Evolutionary conservation across 805 yeast species (phyloP).

Genomic region (Yarrowia yakushimensis): DNA sequence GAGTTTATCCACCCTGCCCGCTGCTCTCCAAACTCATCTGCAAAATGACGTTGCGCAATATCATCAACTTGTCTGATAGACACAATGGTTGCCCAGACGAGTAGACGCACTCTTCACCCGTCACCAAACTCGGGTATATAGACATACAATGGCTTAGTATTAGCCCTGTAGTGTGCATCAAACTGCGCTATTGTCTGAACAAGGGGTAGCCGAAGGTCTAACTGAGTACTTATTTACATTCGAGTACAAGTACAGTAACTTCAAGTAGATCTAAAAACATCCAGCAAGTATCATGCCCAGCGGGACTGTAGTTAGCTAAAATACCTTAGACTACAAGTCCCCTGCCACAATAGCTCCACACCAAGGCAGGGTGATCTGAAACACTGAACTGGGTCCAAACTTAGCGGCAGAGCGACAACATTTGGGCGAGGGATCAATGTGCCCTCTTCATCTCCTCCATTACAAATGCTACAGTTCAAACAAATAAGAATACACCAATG

Average conservation of each 20-base stretch:
- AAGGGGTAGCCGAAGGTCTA: not conserved
- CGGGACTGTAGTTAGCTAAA: not conserved
- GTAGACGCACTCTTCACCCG: not conserved
- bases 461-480: not conserved
- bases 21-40: not conserved
- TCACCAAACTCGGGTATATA: not conserved
- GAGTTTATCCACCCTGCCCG: not conserved
- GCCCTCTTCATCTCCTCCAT: too few relatives aligned
- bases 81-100: not conserved
- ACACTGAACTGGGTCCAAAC: not conserved
- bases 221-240: too few relatives aligned
- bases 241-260: not conserved
- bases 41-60: not conserved
- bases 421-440: too few relatives aligned
- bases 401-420: too few relatives aligned
- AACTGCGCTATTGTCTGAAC: not conserved
- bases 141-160: slow-evolving; percentile 1
- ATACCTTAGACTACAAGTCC: not conserved
- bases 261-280: not conserved
- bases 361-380: slow-evolving; percentile 2
- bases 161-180: not conserved
- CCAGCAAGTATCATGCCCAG: not conserved
- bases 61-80: not conserved
- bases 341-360: not conserved
- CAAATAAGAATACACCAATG: not conserved